phyloP scores from a whole-genome alignment of 2,329 filamentous ascomycete species.

The Trichoderma sp. region DNA sequence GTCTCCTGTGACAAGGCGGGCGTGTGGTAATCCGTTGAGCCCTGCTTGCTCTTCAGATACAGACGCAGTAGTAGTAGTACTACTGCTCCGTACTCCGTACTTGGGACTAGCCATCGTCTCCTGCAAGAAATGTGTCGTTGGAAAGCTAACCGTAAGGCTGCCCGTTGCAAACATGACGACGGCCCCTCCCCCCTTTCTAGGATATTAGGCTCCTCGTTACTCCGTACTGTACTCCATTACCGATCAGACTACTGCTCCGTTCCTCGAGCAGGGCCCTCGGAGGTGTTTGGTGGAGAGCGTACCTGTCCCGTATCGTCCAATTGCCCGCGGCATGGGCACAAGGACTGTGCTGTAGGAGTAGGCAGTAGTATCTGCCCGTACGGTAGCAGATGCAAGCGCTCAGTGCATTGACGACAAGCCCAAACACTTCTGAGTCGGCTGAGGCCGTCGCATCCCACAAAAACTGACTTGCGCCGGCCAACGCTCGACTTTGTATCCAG shows the following conservation, averaged over 20 bases:
- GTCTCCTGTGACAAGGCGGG: neutral
- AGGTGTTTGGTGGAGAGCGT: neutral
- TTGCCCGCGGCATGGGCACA: neutral
- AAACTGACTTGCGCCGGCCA: neutral
- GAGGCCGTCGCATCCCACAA: conserved; percentile 1
- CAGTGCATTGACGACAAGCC: neutral
- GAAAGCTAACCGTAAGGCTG: conserved; percentile 16
- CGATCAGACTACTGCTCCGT: neutral
- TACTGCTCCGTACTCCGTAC: neutral
- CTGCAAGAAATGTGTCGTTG: conserved; percentile 11
- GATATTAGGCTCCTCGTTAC: neutral
- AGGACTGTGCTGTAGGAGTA: no score
- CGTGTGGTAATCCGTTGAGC: neutral
- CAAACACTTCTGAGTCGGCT: neutral
- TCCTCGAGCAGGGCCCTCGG: neutral
- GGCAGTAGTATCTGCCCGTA: neutral
- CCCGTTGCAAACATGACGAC: neutral
- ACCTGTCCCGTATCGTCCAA: neutral
- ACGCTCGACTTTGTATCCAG: neutral
- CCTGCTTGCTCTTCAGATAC: neutral
- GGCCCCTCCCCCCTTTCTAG: conserved; percentile 7
- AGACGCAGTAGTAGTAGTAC: neutral
- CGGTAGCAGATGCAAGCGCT: conserved; percentile 1
- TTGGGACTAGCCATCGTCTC: neutral
- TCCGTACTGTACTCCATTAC: neutral